Percentiles rank a stretch among this genome's conserved stretches.
phyloP scores from a whole-genome alignment of 148 eudicot genomes.

The Tetragonia tetragonoides region DNA sequence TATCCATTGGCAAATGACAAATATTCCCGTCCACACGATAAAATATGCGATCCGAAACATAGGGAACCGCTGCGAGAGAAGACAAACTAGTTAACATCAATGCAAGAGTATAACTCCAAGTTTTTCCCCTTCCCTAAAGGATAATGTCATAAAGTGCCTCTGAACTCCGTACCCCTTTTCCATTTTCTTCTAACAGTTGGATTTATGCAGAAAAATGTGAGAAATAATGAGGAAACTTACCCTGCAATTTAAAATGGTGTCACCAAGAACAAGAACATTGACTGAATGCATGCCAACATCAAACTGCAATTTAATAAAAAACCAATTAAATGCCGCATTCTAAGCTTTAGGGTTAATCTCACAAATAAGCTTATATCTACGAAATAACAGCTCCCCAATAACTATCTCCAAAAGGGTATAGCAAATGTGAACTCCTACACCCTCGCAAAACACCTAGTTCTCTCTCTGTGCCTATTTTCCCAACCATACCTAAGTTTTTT shows the following conservation, averaged over 20 bases:
- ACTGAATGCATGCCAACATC: slow-evolving; percentile 38
- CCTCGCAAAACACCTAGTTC: too few relatives aligned
- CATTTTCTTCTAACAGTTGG: background rate
- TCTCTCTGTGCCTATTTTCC: background rate
- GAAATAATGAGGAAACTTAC: slow-evolving; percentile 20
- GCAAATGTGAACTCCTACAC: too few relatives aligned
- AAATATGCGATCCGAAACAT: slow-evolving; percentile 79
- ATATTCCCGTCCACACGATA: slow-evolving; percentile 55
- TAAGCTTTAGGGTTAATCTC: background rate
- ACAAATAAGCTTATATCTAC: background rate
- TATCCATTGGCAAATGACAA: slow-evolving; percentile 83
- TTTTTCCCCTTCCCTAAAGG: background rate
- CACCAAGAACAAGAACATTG: slow-evolving; percentile 41
- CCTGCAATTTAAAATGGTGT: slow-evolving; percentile 39
- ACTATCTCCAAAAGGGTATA: too few relatives aligned
- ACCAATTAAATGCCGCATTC: background rate
- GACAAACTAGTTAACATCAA: slow-evolving; percentile 8
- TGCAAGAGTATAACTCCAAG: background rate
- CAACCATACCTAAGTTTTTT: background rate
- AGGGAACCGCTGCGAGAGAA: slow-evolving; percentile 60
- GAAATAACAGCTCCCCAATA: too few relatives aligned
- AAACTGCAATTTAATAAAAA: slow-evolving; percentile 28
- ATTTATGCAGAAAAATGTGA: background rate
- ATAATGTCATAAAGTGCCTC: background rate
- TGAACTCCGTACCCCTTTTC: background rate